phyloP scores from a whole-genome alignment of 2,329 filamentous ascomycete genomes.

The Xylaria multiplex region DNA sequence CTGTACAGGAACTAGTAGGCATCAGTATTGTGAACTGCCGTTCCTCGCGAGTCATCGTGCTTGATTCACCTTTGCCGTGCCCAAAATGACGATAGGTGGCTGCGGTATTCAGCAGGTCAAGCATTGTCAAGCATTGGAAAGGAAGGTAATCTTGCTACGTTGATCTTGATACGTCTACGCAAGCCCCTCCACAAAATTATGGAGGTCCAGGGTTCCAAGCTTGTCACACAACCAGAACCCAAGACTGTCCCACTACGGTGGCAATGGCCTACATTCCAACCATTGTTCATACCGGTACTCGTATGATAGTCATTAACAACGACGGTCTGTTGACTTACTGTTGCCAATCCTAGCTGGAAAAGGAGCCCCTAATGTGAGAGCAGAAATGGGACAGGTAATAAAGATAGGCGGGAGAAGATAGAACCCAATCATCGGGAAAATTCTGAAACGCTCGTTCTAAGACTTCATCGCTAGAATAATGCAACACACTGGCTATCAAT shows the following conservation, averaged over 20 bases:
- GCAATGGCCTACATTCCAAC: conserved; percentile 42
- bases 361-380: conserved; percentile 16
- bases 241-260: conserved; percentile 28
- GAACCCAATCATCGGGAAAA: conserved; percentile 34
- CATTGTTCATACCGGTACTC: conserved; percentile 10
- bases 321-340: conserved; percentile 16
- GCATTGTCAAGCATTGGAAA: conserved; percentile 32
- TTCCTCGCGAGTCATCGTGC: conserved; percentile 21
- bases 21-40: conserved; percentile 24
- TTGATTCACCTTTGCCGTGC: conserved; percentile 1
- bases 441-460: conserved; percentile 42
- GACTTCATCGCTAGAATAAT: conserved; percentile 35
- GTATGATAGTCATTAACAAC: conserved; percentile 4
- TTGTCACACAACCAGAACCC: conserved; percentile 13
- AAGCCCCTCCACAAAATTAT: conserved; percentile 37
- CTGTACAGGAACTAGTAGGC: conserved; percentile 19
- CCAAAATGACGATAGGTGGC: conserved; percentile 28
- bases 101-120: conserved; percentile 41
- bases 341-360: conserved; percentile 22
- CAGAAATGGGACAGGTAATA: conserved; percentile 17
- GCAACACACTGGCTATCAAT: conserved; percentile 39
- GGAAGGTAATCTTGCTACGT: conserved; percentile 1
- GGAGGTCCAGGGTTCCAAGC: conserved; percentile 34
- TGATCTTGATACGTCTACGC: conserved; percentile 26
- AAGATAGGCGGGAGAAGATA: conserved; percentile 30